A percentile compares a stretch with the other conserved stretches of the same genome.
These are phyloP conservation scores for Colletotrichum eremochloae DNA, from an alignment of 2,329 filamentous ascomycete genomes.

Conservation along the genomic window DNA sequence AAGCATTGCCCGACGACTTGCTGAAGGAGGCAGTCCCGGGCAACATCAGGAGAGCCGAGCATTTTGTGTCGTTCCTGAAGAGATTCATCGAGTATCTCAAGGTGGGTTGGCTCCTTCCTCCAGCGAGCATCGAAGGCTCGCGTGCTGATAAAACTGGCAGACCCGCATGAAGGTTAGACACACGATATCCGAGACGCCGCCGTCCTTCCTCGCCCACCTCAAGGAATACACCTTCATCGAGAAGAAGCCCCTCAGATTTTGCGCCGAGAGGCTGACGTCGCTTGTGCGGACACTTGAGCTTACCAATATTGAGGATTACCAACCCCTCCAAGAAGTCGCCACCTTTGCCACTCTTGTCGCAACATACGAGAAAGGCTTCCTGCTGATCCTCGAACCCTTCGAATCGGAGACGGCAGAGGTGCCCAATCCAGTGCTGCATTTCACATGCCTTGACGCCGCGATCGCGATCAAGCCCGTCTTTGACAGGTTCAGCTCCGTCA, in stretches of 20 bases:
- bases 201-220: conserved; percentile 91
- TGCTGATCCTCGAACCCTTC: conserved; percentile 96
- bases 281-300: conserved; percentile 95
- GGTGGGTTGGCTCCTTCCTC: conserved; percentile 51
- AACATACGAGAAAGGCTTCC: conserved; percentile 96
- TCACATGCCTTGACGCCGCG: conserved; percentile 95
- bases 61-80: conserved; percentile 95
- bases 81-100: conserved; percentile 98
- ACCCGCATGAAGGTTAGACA: conserved; percentile 98
- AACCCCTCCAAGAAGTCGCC: conserved; percentile 95
- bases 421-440: conserved; percentile 96
- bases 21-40: conserved; percentile 96
- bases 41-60: conserved; percentile 94
- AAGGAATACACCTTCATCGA: conserved; percentile 98
- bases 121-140: no score
- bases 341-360: conserved; percentile 96
- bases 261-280: conserved; percentile 93
- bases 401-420: conserved; percentile 96
- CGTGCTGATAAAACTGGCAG: conserved; percentile 53
- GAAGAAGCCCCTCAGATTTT: conserved; percentile 93
- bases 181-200: conserved; percentile 96
- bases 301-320: conserved; percentile 98
- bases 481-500: conserved; percentile 96
- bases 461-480: conserved; percentile 99
- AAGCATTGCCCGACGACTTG: conserved; percentile 89